Evolutionary conservation across 1,284 basidiomycete species (phyloP), one percentile per base, ranked within the genome.

Genomic region (Puccinia brachypodii): DNA sequence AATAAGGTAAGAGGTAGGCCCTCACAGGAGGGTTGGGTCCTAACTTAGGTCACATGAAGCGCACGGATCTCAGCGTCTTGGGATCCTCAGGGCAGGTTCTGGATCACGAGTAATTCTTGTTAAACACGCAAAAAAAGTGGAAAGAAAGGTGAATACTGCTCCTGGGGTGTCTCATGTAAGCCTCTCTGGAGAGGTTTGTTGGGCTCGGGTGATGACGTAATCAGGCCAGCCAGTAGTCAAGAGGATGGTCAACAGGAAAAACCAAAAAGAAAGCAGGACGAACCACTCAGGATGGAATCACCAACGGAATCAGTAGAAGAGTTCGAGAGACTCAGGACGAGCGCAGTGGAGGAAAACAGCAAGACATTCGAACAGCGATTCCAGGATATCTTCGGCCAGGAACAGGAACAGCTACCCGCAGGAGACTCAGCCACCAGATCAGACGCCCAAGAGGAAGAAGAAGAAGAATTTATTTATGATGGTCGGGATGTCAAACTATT

Each of bases 381-480:
- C 13, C 25, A 73, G 13, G 71, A 73, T 56, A 73, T 73, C 25
- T 73, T 73, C 22, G 71, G 47, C 14, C 2, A 25, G 3, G 7
- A 50, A 11, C 47, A 25, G 42, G 28, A 13, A 33, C 58, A 60
- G 58, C 11, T 58, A 31, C 16, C 60, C 13, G 25, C 62, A 64
- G 19, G 28, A 64, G 36, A 25, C 31, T 19, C 62, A 40, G 19
- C 31, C 8, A 64, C 62, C 4, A 40, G 62, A 38, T 9, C 62
- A 40, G 7, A 16, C 22, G 66, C 19, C 33, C 22, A 42, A 33
- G 38, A n/a, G 7, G 50, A 56, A 3, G 71, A 73, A 53, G 74
- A 76, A n/a, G 74, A 76, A 38, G 62, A 78, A 53, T 78, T 78
- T 69, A 66, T 78, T 31, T 78, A 78, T 40, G 76, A 78, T 56